Evolutionary conservation across 306 rosid species (phyloP).

Genomic region (Castanospermum australe): DNA sequence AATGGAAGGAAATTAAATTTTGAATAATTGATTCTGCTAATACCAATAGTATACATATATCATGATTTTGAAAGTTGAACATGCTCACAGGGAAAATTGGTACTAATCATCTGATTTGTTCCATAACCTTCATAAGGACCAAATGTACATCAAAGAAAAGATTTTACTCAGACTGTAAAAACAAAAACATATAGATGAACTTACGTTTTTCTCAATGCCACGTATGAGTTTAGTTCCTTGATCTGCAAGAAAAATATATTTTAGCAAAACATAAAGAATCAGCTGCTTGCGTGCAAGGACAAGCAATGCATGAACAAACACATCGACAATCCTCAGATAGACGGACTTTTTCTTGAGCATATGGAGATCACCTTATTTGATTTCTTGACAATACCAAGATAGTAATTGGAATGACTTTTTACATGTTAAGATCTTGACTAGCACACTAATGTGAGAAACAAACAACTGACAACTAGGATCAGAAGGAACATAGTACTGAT

Average conservation of each 20-base stretch:
- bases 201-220: constrained; percentile 86
- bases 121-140: not conserved
- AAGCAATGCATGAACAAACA: not conserved
- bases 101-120: not conserved
- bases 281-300: not conserved
- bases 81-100: constrained; percentile 5
- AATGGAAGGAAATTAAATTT: not conserved
- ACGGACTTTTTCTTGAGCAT: not conserved
- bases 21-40: constrained; percentile 1
- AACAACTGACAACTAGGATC: not conserved
- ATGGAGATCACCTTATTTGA: not conserved
- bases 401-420: not conserved
- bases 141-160: not conserved
- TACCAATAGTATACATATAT: not conserved
- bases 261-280: constrained; percentile 16
- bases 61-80: not conserved
- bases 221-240: constrained; percentile 83
- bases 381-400: not conserved
- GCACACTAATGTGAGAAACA: not conserved
- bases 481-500: not conserved
- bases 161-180: not conserved
- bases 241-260: constrained; percentile 49
- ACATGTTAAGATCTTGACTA: not conserved
- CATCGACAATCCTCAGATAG: not conserved
- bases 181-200: constrained; percentile 19